Conservation (phyloP, 768 basidiomycete genomes). For the Tylopilus subfusipes region DNA sequence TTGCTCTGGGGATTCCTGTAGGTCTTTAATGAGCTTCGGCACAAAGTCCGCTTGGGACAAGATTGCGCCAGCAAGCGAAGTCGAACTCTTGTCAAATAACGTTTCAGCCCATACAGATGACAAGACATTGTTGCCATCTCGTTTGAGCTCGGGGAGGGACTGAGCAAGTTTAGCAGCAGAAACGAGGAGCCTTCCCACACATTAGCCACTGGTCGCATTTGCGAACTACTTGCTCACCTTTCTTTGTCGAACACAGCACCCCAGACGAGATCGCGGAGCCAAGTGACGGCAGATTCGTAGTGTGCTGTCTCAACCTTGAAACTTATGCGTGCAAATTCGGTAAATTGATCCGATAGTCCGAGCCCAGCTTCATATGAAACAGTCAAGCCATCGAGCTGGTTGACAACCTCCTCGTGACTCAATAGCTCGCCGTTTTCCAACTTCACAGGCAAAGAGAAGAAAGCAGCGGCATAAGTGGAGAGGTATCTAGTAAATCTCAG, state of each 20-base stretch:
- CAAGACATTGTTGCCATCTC: conserved; percentile 80
- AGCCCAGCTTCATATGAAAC: conserved; percentile 78
- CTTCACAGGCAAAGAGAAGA: conserved; percentile 85
- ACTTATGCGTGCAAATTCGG: conserved; percentile 68
- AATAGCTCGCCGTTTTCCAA: conserved; percentile 66
- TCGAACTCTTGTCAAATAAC: conserved; percentile 65
- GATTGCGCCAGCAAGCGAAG: conserved; percentile 62
- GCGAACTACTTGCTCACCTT: conserved; percentile 43
- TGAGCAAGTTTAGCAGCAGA: conserved; percentile 86
- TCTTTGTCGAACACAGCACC: conserved; percentile 74
- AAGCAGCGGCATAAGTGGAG: conserved; percentile 71
- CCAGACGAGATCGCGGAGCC: conserved; percentile 82
- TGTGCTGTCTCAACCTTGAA: conserved; percentile 81
- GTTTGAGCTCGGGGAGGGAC: conserved; percentile 85
- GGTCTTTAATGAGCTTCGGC: conserved; percentile 64
- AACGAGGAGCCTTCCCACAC: conserved; percentile 62
- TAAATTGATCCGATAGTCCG: conserved; percentile 62
- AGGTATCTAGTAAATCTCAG: conserved; percentile 53
- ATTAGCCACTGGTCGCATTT: neutral
- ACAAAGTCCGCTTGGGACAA: conserved; percentile 76
- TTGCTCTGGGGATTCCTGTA: conserved; percentile 68
- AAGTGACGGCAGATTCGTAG: conserved; percentile 80
- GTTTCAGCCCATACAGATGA: conserved; percentile 65
- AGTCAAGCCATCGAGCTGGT: conserved; percentile 86
- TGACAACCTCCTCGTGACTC: conserved; percentile 85